phyloP scores from a whole-genome alignment of 306 rosid genomes.

The Cucurbita ficifolia region DNA sequence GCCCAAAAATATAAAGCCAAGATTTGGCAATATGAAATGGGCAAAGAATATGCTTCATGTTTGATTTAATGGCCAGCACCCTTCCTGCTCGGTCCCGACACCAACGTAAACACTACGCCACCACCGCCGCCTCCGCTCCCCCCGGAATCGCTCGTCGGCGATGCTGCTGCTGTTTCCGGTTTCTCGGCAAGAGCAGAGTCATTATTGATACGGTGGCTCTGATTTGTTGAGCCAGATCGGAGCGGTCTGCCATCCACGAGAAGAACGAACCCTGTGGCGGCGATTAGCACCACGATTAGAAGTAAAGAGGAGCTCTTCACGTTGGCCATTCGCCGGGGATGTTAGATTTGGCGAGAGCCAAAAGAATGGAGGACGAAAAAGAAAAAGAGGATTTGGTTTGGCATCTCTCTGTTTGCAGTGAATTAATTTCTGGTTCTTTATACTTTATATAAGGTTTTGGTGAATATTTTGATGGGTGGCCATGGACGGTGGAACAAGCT shows the following conservation, averaged over 20 bases:
- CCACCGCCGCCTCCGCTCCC: conserved; percentile 5
- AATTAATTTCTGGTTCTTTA: conserved; percentile 11
- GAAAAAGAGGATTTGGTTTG: conserved; percentile 25
- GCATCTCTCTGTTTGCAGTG: conserved; percentile 30
- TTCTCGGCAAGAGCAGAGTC: conserved; percentile 7
- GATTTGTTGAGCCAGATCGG: conserved; percentile 9
- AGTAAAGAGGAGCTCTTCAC: neutral
- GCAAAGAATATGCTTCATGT: neutral
- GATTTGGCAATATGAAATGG: neutral
- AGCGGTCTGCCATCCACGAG: conserved; percentile 26
- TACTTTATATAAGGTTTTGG: conserved; percentile 10
- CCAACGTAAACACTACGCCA: conserved; percentile 27
- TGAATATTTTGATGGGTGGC: conserved; percentile 18
- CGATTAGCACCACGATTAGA: conserved; percentile 17
- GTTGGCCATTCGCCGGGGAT: neutral
- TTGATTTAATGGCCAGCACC: conserved; percentile 60
- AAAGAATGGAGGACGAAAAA: conserved; percentile 41
- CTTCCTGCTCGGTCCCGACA: conserved; percentile 75
- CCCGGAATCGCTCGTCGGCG: neutral
- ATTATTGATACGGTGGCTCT: neutral
- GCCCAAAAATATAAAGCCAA: neutral
- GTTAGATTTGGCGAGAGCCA: conserved; percentile 5
- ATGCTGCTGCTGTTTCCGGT: neutral
- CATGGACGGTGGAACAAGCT: conserved; percentile 44
- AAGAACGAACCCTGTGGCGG: conserved; percentile 13